Evolutionary conservation across 2,329 filamentous ascomycete species (phyloP).

Genomic region (Endothia cerciana): DNA sequence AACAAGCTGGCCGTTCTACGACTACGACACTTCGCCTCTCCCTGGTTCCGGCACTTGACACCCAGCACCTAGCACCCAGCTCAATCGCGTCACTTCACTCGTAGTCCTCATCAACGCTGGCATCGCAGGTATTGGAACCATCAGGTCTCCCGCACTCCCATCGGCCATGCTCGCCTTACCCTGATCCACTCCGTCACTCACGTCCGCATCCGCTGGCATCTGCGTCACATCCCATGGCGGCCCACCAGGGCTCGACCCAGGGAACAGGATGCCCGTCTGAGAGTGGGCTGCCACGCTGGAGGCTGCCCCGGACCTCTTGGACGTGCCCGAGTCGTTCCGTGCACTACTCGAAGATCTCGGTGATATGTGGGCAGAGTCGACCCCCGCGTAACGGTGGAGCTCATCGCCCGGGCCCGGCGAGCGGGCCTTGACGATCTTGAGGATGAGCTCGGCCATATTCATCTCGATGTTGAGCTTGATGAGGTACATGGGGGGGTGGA

Average conservation of each 20-base stretch:
- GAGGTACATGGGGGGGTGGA: conserved; percentile 51
- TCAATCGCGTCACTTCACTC: conserved; percentile 23
- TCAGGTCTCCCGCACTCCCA: neutral
- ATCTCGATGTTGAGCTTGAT: conserved; percentile 57
- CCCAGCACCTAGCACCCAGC: conserved; percentile 13
- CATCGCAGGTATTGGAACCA: conserved; percentile 4
- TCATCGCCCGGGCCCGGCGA: neutral
- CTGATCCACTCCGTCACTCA: conserved; percentile 8
- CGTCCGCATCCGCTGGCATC: conserved; percentile 11
- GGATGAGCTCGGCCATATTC: conserved; percentile 55
- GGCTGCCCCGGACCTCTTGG: neutral
- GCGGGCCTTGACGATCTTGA: conserved; percentile 38
- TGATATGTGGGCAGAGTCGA: neutral
- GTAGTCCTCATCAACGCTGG: conserved; percentile 17
- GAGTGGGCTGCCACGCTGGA: neutral
- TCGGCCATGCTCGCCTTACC: conserved; percentile 15
- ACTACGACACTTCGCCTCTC: neutral
- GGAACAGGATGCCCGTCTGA: neutral
- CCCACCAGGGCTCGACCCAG: neutral
- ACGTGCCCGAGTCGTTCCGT: neutral
- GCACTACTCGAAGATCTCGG: neutral
- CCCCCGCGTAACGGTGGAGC: neutral
- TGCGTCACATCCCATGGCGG: neutral
- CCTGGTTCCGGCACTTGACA: conserved; percentile 2
- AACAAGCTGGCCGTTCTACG: neutral